Percentiles rank a stretch among this genome's conserved stretches.
Conservation (phyloP, 2,329 filamentous ascomycete species). For the Paecilomyces sp. region DNA sequence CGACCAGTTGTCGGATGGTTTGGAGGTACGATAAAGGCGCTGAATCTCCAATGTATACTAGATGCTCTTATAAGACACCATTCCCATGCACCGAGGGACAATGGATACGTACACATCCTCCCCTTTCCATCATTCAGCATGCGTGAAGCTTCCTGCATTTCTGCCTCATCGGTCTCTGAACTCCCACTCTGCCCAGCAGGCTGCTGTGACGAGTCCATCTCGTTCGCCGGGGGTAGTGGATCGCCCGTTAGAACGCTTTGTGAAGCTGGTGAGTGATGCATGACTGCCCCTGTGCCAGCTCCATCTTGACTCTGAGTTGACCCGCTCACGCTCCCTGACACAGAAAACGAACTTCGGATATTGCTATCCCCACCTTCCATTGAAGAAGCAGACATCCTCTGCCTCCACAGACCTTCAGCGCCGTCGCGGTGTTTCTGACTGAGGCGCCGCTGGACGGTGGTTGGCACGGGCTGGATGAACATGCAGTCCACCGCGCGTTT, state of each 20-base stretch:
- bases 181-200: slow-evolving; percentile 2
- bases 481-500: slow-evolving; percentile 45
- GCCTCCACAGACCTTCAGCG: not conserved
- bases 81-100: not conserved
- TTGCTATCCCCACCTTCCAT: not conserved
- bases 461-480: slow-evolving; percentile 39
- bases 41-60: slow-evolving; percentile 58
- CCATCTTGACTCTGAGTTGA: not conserved
- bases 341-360: not conserved
- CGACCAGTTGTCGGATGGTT: slow-evolving; percentile 54
- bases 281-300: not conserved
- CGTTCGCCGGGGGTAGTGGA: slow-evolving; percentile 5
- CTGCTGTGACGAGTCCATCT: not conserved
- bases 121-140: slow-evolving; percentile 58
- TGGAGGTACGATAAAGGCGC: slow-evolving; percentile 56
- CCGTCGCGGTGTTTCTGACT: not conserved
- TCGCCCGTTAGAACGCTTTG: slow-evolving; percentile 2
- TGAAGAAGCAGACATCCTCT: not conserved
- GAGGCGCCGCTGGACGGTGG: slow-evolving; percentile 6
- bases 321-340: not conserved
- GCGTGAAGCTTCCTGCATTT: slow-evolving; percentile 50
- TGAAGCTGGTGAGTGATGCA: slow-evolving; percentile 1
- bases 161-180: slow-evolving; percentile 11
- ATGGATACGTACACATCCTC: slow-evolving; percentile 10
- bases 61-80: not conserved